Base-by-base conservation (phyloP, 2,329 filamentous ascomycete genomes). In the Arachnopeziza araneosa region DNA sequence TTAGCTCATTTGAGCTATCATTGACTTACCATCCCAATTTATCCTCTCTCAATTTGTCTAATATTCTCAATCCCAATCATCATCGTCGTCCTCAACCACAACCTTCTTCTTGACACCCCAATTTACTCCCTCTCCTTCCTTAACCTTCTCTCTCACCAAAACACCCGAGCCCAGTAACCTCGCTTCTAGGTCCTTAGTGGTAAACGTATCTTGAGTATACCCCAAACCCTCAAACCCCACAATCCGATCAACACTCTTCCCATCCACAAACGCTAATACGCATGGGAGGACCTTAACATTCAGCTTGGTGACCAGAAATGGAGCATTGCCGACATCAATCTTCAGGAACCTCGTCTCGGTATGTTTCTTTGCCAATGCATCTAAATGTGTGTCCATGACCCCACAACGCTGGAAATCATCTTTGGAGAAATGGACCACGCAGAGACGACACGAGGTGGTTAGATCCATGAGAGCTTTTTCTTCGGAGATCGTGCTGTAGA, bases 241-340 rank as follows among this genome's bases (percentile, higher is more conserved):
- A 44, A 85, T 80, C 24, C 82, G 75, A 66, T 84, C 83, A 48
- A 79, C 78, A 51, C 78, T 76, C 53, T 81, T 74, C 8, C 82
- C 83, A 65, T 83, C 78, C 23, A 82, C 75, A 67, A 84, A 85
- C 2, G 79, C 77, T 55, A 85, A 76, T 21, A 85, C 80, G 66
- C 83, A 85, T 4, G 83, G 83, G 50, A 85, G 71, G 2, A 85
- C 81, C 66, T 84, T 78, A 21, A 85, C 75, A 48, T 80, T 81
- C 30, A 85, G 71, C 66, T 81, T 83, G 2, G 80, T 79, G 24
- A 84, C 81, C 56, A 85, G 71, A 61, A 84, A 85, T 1, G 83
- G 81, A 6, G 80, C 81, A 61, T 85, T 83, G 58, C 84, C 81
- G 36, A 85, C 83, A 63, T 83, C 81, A 68, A 85, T 83, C 62